Conservation (phyloP, 2,329 filamentous ascomycete genomes). For the Aphanoascus verrucosus region DNA sequence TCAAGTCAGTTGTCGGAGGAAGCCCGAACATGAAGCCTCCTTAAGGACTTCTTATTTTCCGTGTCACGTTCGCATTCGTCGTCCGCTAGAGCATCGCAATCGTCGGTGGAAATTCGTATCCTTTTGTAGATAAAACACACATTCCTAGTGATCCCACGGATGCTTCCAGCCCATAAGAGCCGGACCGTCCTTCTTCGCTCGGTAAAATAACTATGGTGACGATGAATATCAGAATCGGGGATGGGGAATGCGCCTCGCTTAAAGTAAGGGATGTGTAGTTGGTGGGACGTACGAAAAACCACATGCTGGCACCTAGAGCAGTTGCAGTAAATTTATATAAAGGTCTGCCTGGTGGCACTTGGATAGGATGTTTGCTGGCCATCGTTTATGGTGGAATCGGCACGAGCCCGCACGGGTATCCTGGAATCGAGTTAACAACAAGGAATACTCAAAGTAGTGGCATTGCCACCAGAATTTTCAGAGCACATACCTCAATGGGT, state of each 20-base stretch:
- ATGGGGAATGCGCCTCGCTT: neutral
- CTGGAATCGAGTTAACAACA: neutral
- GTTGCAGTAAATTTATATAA: conserved; percentile 81
- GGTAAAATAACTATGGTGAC: conserved; percentile 77
- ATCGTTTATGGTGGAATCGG: neutral
- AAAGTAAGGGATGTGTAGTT: neutral
- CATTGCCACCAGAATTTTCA: neutral
- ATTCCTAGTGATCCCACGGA: conserved; percentile 78
- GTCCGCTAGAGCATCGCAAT: neutral
- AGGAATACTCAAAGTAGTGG: neutral
- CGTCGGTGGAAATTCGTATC: neutral
- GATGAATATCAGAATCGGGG: conserved; percentile 16
- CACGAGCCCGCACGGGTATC: neutral
- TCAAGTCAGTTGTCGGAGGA: neutral
- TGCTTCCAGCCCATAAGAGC: conserved; percentile 88
- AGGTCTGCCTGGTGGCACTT: conserved; percentile 50
- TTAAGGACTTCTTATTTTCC: neutral
- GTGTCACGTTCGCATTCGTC: neutral
- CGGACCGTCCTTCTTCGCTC: conserved; percentile 91
- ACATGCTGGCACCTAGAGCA: conserved; percentile 88
- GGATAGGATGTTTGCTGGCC: conserved; percentile 33
- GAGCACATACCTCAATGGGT: conserved; percentile 3
- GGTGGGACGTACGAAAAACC: conserved; percentile 75
- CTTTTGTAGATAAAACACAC: neutral
- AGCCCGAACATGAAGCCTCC: neutral